Base-by-base conservation (phyloP, 2,329 filamentous ascomycete species). In the Aspergillus ustus region DNA sequence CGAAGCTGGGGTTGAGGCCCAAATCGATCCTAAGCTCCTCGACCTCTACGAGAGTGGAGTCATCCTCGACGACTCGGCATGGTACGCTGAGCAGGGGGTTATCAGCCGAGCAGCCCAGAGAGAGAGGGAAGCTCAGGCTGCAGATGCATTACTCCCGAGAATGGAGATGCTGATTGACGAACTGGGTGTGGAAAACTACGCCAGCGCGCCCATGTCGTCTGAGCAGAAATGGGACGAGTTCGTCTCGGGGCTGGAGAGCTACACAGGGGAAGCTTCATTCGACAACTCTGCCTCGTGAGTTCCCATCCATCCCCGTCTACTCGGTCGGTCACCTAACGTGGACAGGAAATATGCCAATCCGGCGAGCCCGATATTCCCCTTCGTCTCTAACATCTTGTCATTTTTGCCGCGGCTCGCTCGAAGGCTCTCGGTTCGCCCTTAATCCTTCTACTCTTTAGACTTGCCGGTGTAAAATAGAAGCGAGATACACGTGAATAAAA, bases 1-100 rank as follows among this genome's bases (percentile, higher is more conserved):
- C 8, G 68, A 70, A 48, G 69, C 69, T 8, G 67, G 68, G 1
- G 34, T 60, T 9, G 55, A 67, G 17, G 66, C 65, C 4, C 52
- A 52, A 4, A 57, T 66, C 11, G 43, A 66, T 11, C 37, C 49
- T 1, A 28, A 44, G 3, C 56, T 70, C 2, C 29, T 64, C 9
- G 46, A 55, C 1, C 55, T 70, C 0, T 69, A 66, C 31, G 61
- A 69, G 34, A 49, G 28, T 8, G 66, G 60, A 1, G 61, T 59
- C 4, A 45, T 69, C 2, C 45, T 59, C 25, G 49, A 61, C 2
- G 66, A 68, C 25, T 40, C 62, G 1, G 59, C 52, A 17, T 70
- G 67, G 67, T 70, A 66, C 22, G 44, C 51, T 1, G 60, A 70
- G 22, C 54, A 69, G 5, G 59, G 52, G 2, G 59, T 46, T 17